Percentiles rank a stretch among this genome's conserved stretches.
These are phyloP conservation scores for Lactarius psammicola DNA, from an alignment of 768 basidiomycete genomes.

Conservation along the genomic window DNA sequence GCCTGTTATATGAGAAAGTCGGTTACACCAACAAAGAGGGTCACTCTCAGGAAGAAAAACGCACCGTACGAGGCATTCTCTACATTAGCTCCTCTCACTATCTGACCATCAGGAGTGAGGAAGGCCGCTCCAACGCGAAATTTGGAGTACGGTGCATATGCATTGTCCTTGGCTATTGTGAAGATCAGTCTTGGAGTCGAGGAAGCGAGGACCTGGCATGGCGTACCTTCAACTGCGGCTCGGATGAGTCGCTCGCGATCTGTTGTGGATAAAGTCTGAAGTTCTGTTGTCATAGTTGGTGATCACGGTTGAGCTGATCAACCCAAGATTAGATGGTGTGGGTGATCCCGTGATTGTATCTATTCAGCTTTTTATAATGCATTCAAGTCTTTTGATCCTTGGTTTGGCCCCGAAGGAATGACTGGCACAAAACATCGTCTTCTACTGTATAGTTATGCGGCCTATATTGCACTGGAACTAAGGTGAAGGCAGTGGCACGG, in stretches of 20 bases:
- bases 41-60: neutral
- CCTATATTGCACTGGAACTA: too few species aligned
- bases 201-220: neutral
- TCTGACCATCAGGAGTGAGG: slow-evolving; percentile 62
- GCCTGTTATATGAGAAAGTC: slow-evolving; percentile 46
- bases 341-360: neutral
- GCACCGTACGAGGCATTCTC: slow-evolving; percentile 92
- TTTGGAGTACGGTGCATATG: slow-evolving; percentile 80
- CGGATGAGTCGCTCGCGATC: slow-evolving; percentile 51
- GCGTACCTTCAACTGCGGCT: slow-evolving; percentile 58
- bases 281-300: neutral
- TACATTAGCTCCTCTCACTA: slow-evolving; percentile 86
- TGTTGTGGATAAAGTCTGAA: slow-evolving; percentile 39
- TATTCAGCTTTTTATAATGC: too few species aligned
- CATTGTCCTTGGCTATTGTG: slow-evolving; percentile 57
- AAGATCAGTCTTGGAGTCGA: neutral
- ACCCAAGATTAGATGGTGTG: neutral
- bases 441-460: too few species aligned
- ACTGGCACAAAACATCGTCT: too few species aligned
- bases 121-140: slow-evolving; percentile 88
- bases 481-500: too few species aligned
- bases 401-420: too few species aligned
- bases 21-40: neutral
- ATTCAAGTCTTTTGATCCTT: too few species aligned
- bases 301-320: neutral